Conservation (phyloP, 306 rosid species). For the Cucumis hystrix region DNA sequence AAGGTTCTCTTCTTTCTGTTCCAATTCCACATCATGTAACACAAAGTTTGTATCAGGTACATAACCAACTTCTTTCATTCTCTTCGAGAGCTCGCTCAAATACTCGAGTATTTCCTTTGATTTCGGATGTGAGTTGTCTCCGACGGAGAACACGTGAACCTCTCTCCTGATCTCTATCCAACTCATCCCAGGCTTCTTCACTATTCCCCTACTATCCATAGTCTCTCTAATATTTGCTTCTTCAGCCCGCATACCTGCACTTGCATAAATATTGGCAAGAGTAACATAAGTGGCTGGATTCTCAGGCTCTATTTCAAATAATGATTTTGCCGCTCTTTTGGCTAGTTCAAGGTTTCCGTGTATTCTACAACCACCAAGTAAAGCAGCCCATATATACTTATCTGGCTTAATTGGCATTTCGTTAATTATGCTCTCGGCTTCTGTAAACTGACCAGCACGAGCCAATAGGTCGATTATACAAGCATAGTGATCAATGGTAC, state of each 20-base stretch:
- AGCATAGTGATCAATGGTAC: constrained; percentile 55
- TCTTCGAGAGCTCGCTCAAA: constrained; percentile 29
- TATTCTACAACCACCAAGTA: constrained; percentile 65
- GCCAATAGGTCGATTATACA: constrained; percentile 54
- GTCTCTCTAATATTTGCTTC: constrained; percentile 34
- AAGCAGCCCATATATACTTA: constrained; percentile 56
- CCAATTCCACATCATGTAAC: constrained; percentile 51
- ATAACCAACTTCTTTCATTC: constrained; percentile 57
- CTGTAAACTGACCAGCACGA: constrained; percentile 44
- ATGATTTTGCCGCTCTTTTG: constrained; percentile 40
- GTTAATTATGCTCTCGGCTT: constrained; percentile 40
- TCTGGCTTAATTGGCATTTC: constrained; percentile 49
- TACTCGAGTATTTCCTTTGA: constrained; percentile 35
- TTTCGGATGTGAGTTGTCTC: constrained; percentile 49
- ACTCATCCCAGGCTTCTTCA: constrained; percentile 50
- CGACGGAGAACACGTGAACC: constrained; percentile 41
- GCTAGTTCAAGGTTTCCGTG: constrained; percentile 49
- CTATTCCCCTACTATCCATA: constrained; percentile 34
- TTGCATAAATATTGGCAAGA: constrained; percentile 57
- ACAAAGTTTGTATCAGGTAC: constrained; percentile 56
- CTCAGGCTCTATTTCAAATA: constrained; percentile 55
- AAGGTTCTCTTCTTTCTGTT: constrained; percentile 59
- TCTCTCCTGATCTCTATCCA: constrained; percentile 58
- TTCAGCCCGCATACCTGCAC: constrained; percentile 43
- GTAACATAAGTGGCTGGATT: constrained; percentile 54